Base-by-base conservation (phyloP, 1,284 basidiomycete genomes). In the Sparassis latifolia region DNA sequence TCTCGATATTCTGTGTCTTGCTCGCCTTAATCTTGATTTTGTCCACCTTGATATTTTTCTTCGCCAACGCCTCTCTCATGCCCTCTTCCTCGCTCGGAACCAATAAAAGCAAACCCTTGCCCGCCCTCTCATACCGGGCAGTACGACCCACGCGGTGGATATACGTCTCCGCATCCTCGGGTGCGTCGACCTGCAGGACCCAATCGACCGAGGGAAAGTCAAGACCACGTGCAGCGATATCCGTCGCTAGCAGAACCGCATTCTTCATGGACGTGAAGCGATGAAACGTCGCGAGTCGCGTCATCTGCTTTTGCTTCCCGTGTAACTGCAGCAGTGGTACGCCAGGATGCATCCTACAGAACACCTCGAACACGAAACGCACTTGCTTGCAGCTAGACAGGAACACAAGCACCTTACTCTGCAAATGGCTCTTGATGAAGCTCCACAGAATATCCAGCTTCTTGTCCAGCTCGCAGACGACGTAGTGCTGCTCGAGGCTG, bases 191-290 rank as follows among this genome's bases (percentile, higher is more conserved):
- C 67, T 99, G 97, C 35, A 99, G 69, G 9, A 99, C 96, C 96
- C 97, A 99, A 67, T 97, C 92, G 30, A 99, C 87, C 0, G 90
- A 82, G 2, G 97, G 95, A 67, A 99, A 99, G 70, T 99, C 97
- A 52, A 99, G 77, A 10, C 96, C 96, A 51, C 97, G 84, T 2
- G 96, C 94, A 30, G 97, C 96, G 58, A 99, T 89, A 66, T 99
- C 96, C n/a, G 96, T 99, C 33, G 93, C 92, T 62, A 97, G 86
- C 35, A 97, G 75, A 4, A 95, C 80, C 0, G 91, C 87, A 54
- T 91, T 82, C 57, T 86, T 84, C 49, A 84, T 84, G 1, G 80
- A 73, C 2, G 86, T 87, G 70, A 95, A 97, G 49, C 84, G 84
- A 55, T 82, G 77, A 66, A 92, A 96, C 68, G 89, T 89, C 47